Percentiles rank a stretch among this genome's conserved stretches.
Conservation (phyloP, 345 rosid genomes). For the Gossypium mustelinum region DNA sequence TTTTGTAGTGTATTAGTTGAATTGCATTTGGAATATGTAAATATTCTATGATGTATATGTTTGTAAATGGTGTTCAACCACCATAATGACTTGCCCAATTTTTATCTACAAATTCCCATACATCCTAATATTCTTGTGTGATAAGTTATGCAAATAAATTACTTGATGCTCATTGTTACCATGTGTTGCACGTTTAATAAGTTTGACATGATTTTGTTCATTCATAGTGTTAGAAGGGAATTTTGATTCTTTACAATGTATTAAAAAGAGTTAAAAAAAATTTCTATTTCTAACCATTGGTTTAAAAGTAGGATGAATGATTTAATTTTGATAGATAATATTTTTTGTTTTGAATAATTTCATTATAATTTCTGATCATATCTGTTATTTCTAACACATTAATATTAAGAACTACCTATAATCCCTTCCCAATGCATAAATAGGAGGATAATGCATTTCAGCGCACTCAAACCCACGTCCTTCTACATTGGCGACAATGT, state of each 20-base stretch:
- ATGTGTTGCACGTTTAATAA: not conserved
- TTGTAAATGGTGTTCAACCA: conserved; percentile 5
- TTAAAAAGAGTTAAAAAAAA: not conserved
- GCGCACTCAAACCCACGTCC: too few relatives aligned
- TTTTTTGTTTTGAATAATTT: too few relatives aligned
- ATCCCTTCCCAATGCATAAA: too few relatives aligned
- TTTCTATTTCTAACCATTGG: too few relatives aligned
- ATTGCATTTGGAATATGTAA: not conserved
- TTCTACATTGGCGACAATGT: too few relatives aligned
- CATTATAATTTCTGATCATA: too few relatives aligned
- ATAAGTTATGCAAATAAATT: not conserved
- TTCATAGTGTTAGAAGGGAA: not conserved
- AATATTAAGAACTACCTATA: too few relatives aligned
- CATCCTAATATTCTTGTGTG: not conserved
- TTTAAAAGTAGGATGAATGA: too few relatives aligned
- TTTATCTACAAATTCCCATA: not conserved
- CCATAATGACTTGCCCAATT: not conserved
- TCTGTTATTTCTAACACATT: too few relatives aligned
- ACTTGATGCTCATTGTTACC: conserved; percentile 5
- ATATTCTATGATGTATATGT: not conserved
- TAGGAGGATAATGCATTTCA: too few relatives aligned
- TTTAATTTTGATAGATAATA: too few relatives aligned
- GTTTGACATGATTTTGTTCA: not conserved
- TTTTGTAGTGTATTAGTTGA: not conserved
- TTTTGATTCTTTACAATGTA: not conserved